Evolutionary conservation across 306 rosid species (phyloP), one percentile per base, ranked within the genome.

Genomic region (Fragaria vesca): DNA sequence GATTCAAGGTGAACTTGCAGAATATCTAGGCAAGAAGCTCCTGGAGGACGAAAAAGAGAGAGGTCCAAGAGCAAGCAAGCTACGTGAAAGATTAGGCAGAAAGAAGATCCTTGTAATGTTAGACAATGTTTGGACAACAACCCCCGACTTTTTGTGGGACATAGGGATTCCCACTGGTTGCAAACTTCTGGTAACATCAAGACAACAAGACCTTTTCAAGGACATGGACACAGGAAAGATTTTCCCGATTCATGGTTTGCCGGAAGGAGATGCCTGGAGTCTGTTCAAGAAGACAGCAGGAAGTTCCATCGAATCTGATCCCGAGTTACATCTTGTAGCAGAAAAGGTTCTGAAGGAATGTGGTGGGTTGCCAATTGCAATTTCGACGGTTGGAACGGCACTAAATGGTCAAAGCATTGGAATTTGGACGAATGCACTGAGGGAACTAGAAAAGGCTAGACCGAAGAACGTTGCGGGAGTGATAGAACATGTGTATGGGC

Each of bases 291-390:
- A n/a, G n/a, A n/a, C 12, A 20, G 57, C 57, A 7, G 80, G 84
- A 30, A 12, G 20, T 60, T 69, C 4, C 17, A 3, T 75, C 0
- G 30, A 69, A 36, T 54, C 61, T 55, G 62, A 55, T 24, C 46
- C 17, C 0, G 60, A 82, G 9, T 67, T 61, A 5, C 40, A 3
- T 6, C 4, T 66, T 0, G 52, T 74, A 24, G 90, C 88, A 0
- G n/a, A 55, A 5, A 24, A 88, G 61, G 70, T 86, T 16, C 65
- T 87, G 1, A 52, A 51, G 2, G 30, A 65, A 28, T 88, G 88
- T 62, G 79, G 20, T 26, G 83, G 90, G 65, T 80, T 84, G 75
- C 90, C 92, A 0, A 79, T 82, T 80, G 69, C 84, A 72, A 82
- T 84, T 15, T 78, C 80, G 0, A 82, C 79, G 0, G 67, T 84